Base-by-base conservation (phyloP, 768 basidiomycete species). In the Boletus rex-veris region DNA sequence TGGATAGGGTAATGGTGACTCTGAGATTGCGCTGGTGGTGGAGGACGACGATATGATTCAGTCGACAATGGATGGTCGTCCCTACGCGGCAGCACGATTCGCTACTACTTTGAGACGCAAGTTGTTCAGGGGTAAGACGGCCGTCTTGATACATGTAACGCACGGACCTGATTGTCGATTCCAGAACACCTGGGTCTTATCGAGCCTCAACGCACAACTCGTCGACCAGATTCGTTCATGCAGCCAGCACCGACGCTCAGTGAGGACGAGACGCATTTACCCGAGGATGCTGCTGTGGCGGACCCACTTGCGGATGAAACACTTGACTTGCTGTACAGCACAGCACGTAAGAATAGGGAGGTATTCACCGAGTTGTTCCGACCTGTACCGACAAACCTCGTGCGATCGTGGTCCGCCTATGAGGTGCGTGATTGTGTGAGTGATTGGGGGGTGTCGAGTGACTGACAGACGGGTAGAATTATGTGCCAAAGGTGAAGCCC, bases 21-120 rank as follows among this genome's bases (percentile, higher is more conserved):
- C 92, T 1, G 97, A 98, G 73, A 96, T 98, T 58, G 91, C 90
- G 7, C 72, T 97, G 8, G 84, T 98, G 18, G 86, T 97, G 30
- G 95, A 98, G 70, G 96, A 99, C 63, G 73, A 78, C 0, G 91
- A 96, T 46, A 75, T 82, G 74, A 75, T 99, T 38, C 75, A 79
- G 26, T 80, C 85, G 4, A 78, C 67, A 15, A 96, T 97, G 93
- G 76, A 92, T 61, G 92, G 93, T 3, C 68, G 80, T 58, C 78
- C 79, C 26, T 91, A 86, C 69, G 70, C 76, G 67, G 96, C 84
- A 0, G 74, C 81, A 26, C 85, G 87, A 42, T 92, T 98, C 63
- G 95, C 96, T 0, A 79, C 92, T 3, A 80, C 88, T 0, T 77
- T 97, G 42, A 82, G 96, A 31, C 81, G 94, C 47, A 84, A 85